phyloP scores from a whole-genome alignment of 2,329 filamentous ascomycete genomes.

The Emergomyces orientalis region DNA sequence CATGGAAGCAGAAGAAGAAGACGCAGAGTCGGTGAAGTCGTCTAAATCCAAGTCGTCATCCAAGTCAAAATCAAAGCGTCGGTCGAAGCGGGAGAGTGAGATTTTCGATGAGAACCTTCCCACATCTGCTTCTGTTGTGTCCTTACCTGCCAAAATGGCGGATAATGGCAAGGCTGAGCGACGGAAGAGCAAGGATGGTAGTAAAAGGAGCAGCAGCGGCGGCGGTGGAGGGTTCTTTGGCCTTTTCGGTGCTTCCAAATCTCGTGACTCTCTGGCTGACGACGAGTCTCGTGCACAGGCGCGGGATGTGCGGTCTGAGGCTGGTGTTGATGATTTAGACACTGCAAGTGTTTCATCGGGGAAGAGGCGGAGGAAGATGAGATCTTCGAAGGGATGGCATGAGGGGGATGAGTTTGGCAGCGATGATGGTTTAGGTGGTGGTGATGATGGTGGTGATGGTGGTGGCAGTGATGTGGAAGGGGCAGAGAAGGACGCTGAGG shows the following conservation, averaged over 20 bases:
- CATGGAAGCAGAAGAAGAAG: conserved; percentile 14
- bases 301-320: conserved; percentile 30
- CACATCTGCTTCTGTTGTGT: conserved; percentile 27
- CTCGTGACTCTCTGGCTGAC: conserved; percentile 2
- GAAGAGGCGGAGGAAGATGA: conserved; percentile 40
- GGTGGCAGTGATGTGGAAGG: background rate
- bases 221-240: conserved; percentile 27
- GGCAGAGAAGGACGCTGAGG: conserved; percentile 12
- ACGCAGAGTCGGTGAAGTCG: conserved; percentile 19
- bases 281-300: conserved; percentile 10
- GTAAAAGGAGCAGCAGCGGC: conserved; percentile 5
- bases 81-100: conserved; percentile 19
- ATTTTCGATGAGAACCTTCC: conserved; percentile 15
- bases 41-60: conserved; percentile 15
- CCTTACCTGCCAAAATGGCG: conserved; percentile 25
- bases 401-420: conserved; percentile 17
- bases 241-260: conserved; percentile 27
- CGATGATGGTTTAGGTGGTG: conserved; percentile 27
- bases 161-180: conserved; percentile 27
- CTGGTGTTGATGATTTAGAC: conserved; percentile 30
- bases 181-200: conserved; percentile 22
- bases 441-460: conserved; percentile 21
- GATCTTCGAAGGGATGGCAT: conserved; percentile 28
- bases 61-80: conserved; percentile 21
- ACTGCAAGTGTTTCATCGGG: conserved; percentile 22